A percentile compares a stretch with the other conserved stretches of the same genome.
phyloP scores from a whole-genome alignment of 2,329 filamentous ascomycete species.

The Paecilomyces sp. region DNA sequence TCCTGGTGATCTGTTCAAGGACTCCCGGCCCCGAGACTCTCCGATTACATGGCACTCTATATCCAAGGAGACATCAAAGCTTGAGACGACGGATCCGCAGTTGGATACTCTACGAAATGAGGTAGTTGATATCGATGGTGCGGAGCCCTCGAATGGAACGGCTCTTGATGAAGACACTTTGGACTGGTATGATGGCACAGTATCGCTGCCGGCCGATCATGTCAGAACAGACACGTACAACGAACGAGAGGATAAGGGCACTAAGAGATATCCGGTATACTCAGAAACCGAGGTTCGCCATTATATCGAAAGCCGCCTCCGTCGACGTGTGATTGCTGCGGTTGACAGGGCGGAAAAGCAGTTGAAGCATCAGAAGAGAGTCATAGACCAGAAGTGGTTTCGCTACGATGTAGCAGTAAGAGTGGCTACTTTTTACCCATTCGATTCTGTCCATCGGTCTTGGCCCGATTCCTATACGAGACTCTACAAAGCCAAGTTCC shows the following conservation, averaged over 20 bases:
- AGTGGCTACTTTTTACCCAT: constrained; percentile 15
- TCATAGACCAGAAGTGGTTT: constrained; percentile 12
- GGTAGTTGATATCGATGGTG: background rate
- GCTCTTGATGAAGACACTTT: background rate
- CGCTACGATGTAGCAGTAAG: constrained; percentile 14
- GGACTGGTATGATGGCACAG: background rate
- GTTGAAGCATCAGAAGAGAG: constrained; percentile 10
- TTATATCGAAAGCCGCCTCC: constrained; percentile 1
- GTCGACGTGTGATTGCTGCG: constrained; percentile 6
- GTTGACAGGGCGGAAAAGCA: constrained; percentile 11
- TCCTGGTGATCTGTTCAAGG: background rate
- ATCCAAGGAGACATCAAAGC: background rate
- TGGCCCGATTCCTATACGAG: constrained; percentile 18
- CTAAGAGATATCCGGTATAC: background rate
- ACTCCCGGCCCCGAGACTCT: background rate
- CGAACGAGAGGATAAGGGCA: background rate
- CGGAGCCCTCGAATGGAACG: background rate
- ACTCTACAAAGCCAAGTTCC: constrained; percentile 15
- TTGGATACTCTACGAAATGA: background rate
- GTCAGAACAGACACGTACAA: background rate
- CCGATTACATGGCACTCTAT: background rate
- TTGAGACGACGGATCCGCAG: background rate
- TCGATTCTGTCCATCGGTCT: constrained; percentile 6
- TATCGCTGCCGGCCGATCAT: background rate
- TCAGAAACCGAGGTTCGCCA: background rate